Conservation (phyloP, 768 basidiomycete species). For the Artomyces pyxidatus region DNA sequence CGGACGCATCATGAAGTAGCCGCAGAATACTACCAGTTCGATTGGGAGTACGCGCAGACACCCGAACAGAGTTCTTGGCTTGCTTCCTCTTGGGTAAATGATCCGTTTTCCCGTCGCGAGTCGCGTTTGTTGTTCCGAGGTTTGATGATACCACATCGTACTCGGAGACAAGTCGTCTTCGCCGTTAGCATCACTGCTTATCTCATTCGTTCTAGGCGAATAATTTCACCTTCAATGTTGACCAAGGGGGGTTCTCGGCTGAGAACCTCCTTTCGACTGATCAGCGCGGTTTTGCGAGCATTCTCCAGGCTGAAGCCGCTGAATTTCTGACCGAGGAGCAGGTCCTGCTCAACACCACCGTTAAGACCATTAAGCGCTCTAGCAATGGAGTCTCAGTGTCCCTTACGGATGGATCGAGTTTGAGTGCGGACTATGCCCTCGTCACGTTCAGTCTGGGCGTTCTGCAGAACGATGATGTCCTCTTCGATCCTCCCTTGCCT, state of each 20-base stretch:
- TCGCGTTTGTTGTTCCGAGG: constrained; percentile 19
- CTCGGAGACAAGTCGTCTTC: constrained; percentile 25
- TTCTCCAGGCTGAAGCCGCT: constrained; percentile 49
- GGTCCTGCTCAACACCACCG: constrained; percentile 40
- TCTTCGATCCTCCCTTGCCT: constrained; percentile 48
- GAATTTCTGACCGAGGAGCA: constrained; percentile 44
- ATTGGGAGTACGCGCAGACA: constrained; percentile 47
- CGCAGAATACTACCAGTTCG: constrained; percentile 45
- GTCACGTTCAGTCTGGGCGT: constrained; percentile 68
- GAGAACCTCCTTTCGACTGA: constrained; percentile 48
- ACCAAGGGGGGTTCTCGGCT: constrained; percentile 50
- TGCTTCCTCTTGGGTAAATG: constrained; percentile 52
- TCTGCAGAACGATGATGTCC: constrained; percentile 53
- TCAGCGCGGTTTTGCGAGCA: constrained; percentile 51
- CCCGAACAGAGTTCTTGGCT: constrained; percentile 59
- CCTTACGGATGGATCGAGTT: constrained; percentile 32
- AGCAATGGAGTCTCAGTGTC: constrained; percentile 38
- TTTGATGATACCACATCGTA: constrained; percentile 25
- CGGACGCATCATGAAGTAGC: constrained; percentile 38
- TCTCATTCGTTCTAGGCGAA: constrained; percentile 37
- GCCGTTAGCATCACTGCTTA: constrained; percentile 30
- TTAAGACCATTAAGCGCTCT: constrained; percentile 39
- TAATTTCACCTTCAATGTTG: constrained; percentile 49
- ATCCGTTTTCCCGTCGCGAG: constrained; percentile 14
- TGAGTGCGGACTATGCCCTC: constrained; percentile 50